A percentile compares a stretch with the other conserved stretches of the same genome.
Evolutionary conservation across 2,329 filamentous ascomycete genomes (phyloP).

Genomic region (Neonectria sp.): DNA sequence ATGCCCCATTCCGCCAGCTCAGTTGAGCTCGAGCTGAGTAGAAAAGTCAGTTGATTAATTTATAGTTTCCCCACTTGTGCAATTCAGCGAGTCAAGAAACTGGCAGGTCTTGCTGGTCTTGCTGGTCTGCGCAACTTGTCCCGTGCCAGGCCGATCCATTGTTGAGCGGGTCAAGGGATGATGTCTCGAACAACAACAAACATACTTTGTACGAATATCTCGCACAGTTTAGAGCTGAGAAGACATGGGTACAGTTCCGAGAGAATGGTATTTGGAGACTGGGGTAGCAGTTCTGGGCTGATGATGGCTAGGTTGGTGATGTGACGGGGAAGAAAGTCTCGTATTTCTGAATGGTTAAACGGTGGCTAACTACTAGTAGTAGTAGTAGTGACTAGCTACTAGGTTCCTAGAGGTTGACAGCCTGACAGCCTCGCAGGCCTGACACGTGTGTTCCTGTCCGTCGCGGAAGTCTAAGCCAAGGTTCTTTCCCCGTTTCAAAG

Average conservation of each 20-base stretch:
- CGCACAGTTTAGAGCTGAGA: neutral
- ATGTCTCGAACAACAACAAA: neutral
- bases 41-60: neutral
- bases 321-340: constrained; percentile 9
- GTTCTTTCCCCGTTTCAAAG: neutral
- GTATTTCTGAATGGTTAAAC: neutral
- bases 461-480: neutral
- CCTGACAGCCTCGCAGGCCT: neutral
- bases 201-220: constrained; percentile 5
- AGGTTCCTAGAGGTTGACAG: neutral
- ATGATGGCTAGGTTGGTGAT: constrained; percentile 16
- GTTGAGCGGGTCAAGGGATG: neutral
- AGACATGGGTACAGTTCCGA: constrained; percentile 6
- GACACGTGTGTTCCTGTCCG: constrained; percentile 1
- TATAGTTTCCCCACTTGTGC: neutral
- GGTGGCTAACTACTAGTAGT: neutral
- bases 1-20: constrained; percentile 11
- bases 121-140: neutral
- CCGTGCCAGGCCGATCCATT: neutral
- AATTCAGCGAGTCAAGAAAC: neutral
- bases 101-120: neutral
- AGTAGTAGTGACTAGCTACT: too few species aligned
- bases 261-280: constrained; percentile 6
- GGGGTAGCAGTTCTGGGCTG: constrained; percentile 14
- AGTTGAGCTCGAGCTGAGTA: neutral